phyloP scores from a whole-genome alignment of 768 basidiomycete genomes.

The Lentinula detonsa region DNA sequence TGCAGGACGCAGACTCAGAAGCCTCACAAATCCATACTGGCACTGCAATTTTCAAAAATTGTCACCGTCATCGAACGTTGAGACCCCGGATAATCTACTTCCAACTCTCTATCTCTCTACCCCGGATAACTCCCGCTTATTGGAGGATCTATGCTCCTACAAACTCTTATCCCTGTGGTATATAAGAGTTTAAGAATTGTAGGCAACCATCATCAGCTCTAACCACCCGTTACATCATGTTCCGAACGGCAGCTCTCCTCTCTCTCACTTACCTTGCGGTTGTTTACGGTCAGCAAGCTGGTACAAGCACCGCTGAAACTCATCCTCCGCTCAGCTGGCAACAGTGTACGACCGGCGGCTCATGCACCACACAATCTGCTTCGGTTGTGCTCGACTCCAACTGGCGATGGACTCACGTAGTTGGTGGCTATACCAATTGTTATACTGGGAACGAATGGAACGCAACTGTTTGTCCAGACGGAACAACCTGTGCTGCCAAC shows the following conservation, averaged over 20 bases:
- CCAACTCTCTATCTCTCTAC: neutral
- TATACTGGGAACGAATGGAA: slow-evolving; percentile 45
- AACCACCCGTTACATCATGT: slow-evolving; percentile 13
- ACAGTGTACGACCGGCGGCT: slow-evolving; percentile 28
- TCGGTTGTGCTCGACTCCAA: slow-evolving; percentile 40
- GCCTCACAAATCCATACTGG: neutral
- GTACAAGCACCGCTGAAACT: slow-evolving; percentile 33
- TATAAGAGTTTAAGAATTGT: neutral
- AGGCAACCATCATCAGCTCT: neutral
- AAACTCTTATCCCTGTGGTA: neutral
- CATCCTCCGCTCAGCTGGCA: slow-evolving; percentile 34
- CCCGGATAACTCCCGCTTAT: neutral
- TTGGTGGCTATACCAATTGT: slow-evolving; percentile 33
- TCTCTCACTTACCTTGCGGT: slow-evolving; percentile 21
- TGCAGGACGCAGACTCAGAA: neutral
- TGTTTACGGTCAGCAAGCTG: slow-evolving; percentile 35
- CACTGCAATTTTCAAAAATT: neutral
- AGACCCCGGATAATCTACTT: neutral
- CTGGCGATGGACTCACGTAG: slow-evolving; percentile 44
- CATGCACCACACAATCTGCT: slow-evolving; percentile 23
- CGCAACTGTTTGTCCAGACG: slow-evolving; percentile 41
- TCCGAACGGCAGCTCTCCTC: slow-evolving; percentile 19
- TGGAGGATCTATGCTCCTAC: neutral
- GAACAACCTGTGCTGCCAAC: slow-evolving; percentile 37
- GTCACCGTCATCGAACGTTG: neutral